Base-by-base conservation (phyloP, 805 yeast genomes). In the Peterozyma toletana region DNA sequence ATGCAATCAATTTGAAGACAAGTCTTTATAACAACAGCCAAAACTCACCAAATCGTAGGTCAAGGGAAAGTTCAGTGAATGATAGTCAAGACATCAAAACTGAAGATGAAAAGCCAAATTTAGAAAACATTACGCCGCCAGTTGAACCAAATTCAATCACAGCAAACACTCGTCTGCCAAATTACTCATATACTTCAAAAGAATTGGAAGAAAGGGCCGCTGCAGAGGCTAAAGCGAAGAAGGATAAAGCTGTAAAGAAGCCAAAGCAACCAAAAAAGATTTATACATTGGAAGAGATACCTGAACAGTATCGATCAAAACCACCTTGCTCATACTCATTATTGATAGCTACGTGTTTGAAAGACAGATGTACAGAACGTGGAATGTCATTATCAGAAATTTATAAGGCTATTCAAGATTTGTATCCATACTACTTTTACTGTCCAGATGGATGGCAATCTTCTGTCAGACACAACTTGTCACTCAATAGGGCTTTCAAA, bases 361-460 rank as follows among this genome's bases (percentile, higher is more conserved):
- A 85, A 48, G 76, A 81, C 35, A 75, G 75, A 50, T 77, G 84
- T 0, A 75, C 81, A 0, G 78, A 75, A 30, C 71, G 78, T 40
- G 96, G 96, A 21, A 77, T 88, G 78, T 79, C 90, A 1, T 65
- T 85, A 36, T 80, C 89, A 0, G 97, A 90, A 50, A 87, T 93
- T 38, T 84, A 88, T 62, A 84, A 83, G 43, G 86, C 88, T 1
- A 89, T 93, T 40, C 85, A 86, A 60, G 95, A 86, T 37, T 62
- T 86, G 11, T 91, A 84, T 62, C 98, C 98, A 2, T 93, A 86
- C 66, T 93, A 87, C 64, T 77, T 82, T 54, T 91, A 87, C 63
- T 90, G 97, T 55, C 91, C 95, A 0, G 96, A 89, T 60, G 98
- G 98, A 2, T 93, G 99, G 99, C 99, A 93, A 65, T 83, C 86